Conservation (phyloP, 2,329 filamentous ascomycete species). For the Penicillium sp. region DNA sequence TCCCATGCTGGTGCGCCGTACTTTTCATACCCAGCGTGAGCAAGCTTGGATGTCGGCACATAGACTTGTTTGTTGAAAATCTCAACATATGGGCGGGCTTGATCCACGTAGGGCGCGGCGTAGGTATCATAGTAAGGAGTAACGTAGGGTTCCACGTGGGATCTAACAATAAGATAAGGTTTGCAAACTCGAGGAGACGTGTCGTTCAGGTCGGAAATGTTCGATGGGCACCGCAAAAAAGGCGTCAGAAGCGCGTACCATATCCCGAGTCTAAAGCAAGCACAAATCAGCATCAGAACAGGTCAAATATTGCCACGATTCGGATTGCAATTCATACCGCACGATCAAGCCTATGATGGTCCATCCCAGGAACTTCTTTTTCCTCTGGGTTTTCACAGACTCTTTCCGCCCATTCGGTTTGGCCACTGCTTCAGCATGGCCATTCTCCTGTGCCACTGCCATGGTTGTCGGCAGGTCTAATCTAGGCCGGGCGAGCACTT, state of each 20-base stretch:
- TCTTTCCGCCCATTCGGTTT: constrained; percentile 13
- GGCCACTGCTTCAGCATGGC: constrained; percentile 20
- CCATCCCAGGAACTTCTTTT: constrained; percentile 32
- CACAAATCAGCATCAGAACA: constrained; percentile 6
- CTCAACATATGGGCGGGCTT: constrained; percentile 70
- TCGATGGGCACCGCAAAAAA: constrained; percentile 77
- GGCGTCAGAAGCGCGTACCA: constrained; percentile 86
- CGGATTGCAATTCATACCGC: constrained; percentile 29
- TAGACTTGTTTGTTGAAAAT: constrained; percentile 62
- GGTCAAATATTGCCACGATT: neutral
- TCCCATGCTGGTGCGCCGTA: constrained; percentile 74
- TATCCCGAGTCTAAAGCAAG: constrained; percentile 62
- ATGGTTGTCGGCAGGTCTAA: constrained; percentile 15
- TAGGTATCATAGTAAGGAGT: constrained; percentile 85
- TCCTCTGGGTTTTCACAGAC: constrained; percentile 11
- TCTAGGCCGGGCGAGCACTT: constrained; percentile 10
- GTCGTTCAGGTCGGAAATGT: constrained; percentile 65
- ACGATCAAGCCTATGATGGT: constrained; percentile 34
- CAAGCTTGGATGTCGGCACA: constrained; percentile 65
- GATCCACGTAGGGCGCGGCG: constrained; percentile 73
- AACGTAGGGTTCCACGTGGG: constrained; percentile 70
- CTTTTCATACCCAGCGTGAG: constrained; percentile 60
- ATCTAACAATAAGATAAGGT: constrained; percentile 69
- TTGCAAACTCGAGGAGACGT: constrained; percentile 77
- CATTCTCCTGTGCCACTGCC: constrained; percentile 31